phyloP scores from a whole-genome alignment of 2,329 filamentous ascomycete genomes.

The Aspergillus novofumigatus region DNA sequence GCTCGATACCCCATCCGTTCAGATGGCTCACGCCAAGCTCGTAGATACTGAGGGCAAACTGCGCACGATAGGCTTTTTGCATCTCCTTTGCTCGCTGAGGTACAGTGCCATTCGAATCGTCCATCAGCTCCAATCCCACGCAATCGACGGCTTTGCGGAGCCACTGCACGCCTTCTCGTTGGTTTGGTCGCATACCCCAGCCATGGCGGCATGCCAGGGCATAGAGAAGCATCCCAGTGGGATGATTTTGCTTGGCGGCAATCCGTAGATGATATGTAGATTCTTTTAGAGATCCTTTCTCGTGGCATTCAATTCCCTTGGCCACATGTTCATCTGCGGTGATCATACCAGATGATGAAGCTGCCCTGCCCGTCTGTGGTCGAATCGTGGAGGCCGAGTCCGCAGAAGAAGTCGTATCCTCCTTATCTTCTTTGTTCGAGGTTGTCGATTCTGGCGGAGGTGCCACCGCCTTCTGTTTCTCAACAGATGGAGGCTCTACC shows the following conservation, averaged over 20 bases:
- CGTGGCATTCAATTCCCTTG: slow-evolving; percentile 86
- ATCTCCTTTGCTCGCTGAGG: slow-evolving; percentile 58
- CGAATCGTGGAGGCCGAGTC: slow-evolving; percentile 62
- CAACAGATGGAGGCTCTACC: slow-evolving; percentile 6
- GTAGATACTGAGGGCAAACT: slow-evolving; percentile 93
- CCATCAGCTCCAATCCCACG: slow-evolving; percentile 75
- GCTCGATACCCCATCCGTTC: slow-evolving; percentile 96
- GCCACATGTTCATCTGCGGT: slow-evolving; percentile 77
- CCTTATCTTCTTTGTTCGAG: slow-evolving; percentile 24
- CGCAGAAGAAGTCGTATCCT: slow-evolving; percentile 51
- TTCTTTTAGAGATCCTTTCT: slow-evolving; percentile 80
- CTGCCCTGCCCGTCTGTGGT: slow-evolving; percentile 32
- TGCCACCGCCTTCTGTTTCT: slow-evolving; percentile 1
- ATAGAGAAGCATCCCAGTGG: slow-evolving; percentile 94
- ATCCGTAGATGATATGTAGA: slow-evolving; percentile 94
- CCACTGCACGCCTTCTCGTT: slow-evolving; percentile 86
- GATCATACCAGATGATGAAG: slow-evolving; percentile 24
- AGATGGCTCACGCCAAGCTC: slow-evolving; percentile 95
- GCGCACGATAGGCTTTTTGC: slow-evolving; percentile 78
- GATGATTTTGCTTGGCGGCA: slow-evolving; percentile 78
- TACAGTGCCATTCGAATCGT: slow-evolving; percentile 55
- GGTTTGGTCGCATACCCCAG: slow-evolving; percentile 95
- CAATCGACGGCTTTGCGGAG: slow-evolving; percentile 84
- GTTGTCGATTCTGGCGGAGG: slow-evolving; percentile 12
- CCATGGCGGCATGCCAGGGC: slow-evolving; percentile 92